Evolutionary conservation across 768 basidiomycete genomes (phyloP).

Genomic region (Zangia roseola): DNA sequence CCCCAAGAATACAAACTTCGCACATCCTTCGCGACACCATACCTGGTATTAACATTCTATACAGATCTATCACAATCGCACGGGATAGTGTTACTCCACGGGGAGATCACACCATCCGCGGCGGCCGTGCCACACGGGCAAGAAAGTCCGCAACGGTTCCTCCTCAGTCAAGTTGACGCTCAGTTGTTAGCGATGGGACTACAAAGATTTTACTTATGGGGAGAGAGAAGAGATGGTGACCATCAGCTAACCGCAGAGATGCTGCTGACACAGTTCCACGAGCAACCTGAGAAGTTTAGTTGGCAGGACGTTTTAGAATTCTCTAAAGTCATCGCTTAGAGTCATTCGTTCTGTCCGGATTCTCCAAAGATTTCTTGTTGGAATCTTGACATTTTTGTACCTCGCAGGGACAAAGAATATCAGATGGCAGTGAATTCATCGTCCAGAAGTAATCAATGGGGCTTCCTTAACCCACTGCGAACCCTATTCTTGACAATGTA

Average conservation of each 20-base stretch:
- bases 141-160: constrained; percentile 35
- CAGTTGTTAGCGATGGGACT: constrained; percentile 77
- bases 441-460: constrained; percentile 34
- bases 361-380: not conserved
- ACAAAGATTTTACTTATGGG: constrained; percentile 85
- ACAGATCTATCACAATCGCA: constrained; percentile 83
- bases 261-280: constrained; percentile 72
- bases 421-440: too few relatives aligned
- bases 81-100: constrained; percentile 80
- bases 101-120: constrained; percentile 79
- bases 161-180: constrained; percentile 79
- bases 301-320: constrained; percentile 78
- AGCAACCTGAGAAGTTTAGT: constrained; percentile 72
- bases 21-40: constrained; percentile 83
- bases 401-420: not conserved
- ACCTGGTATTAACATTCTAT: constrained; percentile 88
- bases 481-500: constrained; percentile 54
- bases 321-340: constrained; percentile 23
- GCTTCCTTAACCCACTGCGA: constrained; percentile 59
- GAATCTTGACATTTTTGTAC: not conserved
- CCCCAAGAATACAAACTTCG: constrained; percentile 91
- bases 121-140: constrained; percentile 36
- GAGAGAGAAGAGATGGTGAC: constrained; percentile 21
- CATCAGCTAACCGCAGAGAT: constrained; percentile 27
- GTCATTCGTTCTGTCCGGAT: not conserved